phyloP scores from a whole-genome alignment of 2,329 filamentous ascomycete genomes.

The Rhytidhysteron rufulum region DNA sequence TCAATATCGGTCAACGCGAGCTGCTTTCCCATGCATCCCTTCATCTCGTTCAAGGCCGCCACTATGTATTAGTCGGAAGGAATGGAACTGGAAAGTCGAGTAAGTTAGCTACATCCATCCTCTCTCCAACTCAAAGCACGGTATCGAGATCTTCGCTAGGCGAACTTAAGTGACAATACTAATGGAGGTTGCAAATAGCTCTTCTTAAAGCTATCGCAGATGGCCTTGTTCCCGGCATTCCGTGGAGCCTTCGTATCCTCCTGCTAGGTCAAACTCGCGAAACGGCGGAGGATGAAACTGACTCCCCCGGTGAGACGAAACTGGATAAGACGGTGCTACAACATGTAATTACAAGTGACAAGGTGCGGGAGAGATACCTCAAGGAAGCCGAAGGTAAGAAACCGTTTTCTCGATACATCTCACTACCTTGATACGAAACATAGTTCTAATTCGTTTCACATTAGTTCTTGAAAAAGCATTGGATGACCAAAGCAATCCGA shows the following conservation, averaged over 20 bases:
- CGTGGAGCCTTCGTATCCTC: conserved; percentile 32
- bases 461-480: conserved; percentile 58
- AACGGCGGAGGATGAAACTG: conserved; percentile 29
- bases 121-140: too few relatives aligned
- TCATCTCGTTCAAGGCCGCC: conserved; percentile 65
- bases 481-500: conserved; percentile 52
- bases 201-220: conserved; percentile 71
- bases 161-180: neutral
- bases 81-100: conserved; percentile 84
- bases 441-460: neutral
- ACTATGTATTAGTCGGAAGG: conserved; percentile 74
- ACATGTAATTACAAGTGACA: conserved; percentile 58
- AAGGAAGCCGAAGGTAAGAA: conserved; percentile 57
- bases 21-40: conserved; percentile 68
- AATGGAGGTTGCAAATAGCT: too few relatives aligned
- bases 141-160: too few relatives aligned
- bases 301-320: conserved; percentile 11
- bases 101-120: conserved; percentile 33
- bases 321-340: conserved; percentile 55
- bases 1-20: conserved; percentile 61
- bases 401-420: too few relatives aligned
- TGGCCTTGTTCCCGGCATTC: conserved; percentile 68
- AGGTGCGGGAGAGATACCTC: conserved; percentile 52
- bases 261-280: conserved; percentile 33
- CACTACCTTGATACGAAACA: neutral